Conservation (phyloP, 805 yeast species). For the Metschnikowia anglica region DNA sequence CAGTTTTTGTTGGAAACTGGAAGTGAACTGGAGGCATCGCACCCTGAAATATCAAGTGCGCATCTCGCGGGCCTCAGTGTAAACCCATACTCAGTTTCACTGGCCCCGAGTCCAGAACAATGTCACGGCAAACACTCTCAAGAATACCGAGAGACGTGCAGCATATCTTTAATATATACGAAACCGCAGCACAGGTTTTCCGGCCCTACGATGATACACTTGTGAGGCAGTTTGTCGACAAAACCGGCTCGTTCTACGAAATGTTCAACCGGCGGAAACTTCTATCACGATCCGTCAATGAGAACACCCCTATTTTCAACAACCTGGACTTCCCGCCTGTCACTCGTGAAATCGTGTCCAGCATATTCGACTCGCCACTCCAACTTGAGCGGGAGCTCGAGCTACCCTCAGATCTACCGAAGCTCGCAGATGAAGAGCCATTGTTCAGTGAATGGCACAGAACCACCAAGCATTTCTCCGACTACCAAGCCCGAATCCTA, state of each 20-base stretch:
- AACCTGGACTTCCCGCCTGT: conserved; percentile 27
- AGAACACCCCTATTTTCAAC: conserved; percentile 11
- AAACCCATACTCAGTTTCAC: background rate
- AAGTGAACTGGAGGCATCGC: too few relatives aligned
- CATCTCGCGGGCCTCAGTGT: background rate
- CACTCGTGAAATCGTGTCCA: conserved; percentile 20
- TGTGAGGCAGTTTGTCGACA: conserved; percentile 20
- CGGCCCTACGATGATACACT: conserved; percentile 12
- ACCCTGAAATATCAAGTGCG: too few relatives aligned
- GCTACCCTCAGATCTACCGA: conserved; percentile 13
- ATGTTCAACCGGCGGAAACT: conserved; percentile 26
- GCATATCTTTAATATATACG: conserved; percentile 22
- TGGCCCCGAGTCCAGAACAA: too few relatives aligned
- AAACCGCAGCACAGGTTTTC: conserved; percentile 16
- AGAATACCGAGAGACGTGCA: conserved; percentile 26
- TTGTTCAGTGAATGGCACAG: conserved; percentile 12
- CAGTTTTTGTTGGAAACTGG: too few relatives aligned
- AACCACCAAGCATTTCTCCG: conserved; percentile 22
- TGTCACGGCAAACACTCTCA: conserved; percentile 20
- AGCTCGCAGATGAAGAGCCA: background rate
- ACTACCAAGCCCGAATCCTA: conserved; percentile 27
- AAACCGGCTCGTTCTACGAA: conserved; percentile 21
- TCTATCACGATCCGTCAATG: conserved; percentile 1
- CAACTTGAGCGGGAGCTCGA: conserved; percentile 10
- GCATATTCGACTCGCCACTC: conserved; percentile 24